Evolutionary conservation across 1,284 basidiomycete species (phyloP).

Genomic region (Ceratorhiza oryzae-sativae): DNA sequence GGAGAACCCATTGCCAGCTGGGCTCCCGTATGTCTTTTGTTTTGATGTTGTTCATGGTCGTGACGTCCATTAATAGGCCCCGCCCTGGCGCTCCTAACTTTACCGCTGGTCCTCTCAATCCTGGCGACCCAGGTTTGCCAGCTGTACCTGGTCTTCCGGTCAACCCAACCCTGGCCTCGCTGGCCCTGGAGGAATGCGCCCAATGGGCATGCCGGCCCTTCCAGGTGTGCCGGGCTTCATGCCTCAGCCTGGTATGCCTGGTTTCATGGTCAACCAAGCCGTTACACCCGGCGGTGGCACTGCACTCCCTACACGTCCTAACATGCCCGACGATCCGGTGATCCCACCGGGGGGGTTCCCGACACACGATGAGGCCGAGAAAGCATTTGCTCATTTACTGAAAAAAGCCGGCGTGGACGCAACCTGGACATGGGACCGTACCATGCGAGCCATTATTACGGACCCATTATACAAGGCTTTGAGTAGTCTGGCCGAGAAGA

Average conservation of each 20-base stretch:
- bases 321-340: constrained; percentile 80
- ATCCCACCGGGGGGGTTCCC: constrained; percentile 88
- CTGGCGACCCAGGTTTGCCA: constrained; percentile 19
- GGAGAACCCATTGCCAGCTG: constrained; percentile 55
- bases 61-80: background rate
- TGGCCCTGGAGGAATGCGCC: constrained; percentile 36
- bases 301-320: constrained; percentile 73
- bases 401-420: constrained; percentile 88
- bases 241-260: constrained; percentile 35
- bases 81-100: constrained; percentile 37
- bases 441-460: constrained; percentile 96
- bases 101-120: constrained; percentile 13
- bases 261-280: constrained; percentile 13
- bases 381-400: constrained; percentile 90
- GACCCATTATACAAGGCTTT: constrained; percentile 97
- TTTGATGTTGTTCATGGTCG: background rate
- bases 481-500: constrained; percentile 93
- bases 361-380: constrained; percentile 88
- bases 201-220: constrained; percentile 45
- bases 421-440: constrained; percentile 97
- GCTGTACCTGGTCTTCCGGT: constrained; percentile 36
- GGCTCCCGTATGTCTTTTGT: constrained; percentile 13
- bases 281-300: constrained; percentile 42
- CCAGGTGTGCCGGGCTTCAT: constrained; percentile 29
- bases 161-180: constrained; percentile 27